Base-by-base conservation (phyloP, 2,329 filamentous ascomycete species). In the Neophaeococcomyces aloes region DNA sequence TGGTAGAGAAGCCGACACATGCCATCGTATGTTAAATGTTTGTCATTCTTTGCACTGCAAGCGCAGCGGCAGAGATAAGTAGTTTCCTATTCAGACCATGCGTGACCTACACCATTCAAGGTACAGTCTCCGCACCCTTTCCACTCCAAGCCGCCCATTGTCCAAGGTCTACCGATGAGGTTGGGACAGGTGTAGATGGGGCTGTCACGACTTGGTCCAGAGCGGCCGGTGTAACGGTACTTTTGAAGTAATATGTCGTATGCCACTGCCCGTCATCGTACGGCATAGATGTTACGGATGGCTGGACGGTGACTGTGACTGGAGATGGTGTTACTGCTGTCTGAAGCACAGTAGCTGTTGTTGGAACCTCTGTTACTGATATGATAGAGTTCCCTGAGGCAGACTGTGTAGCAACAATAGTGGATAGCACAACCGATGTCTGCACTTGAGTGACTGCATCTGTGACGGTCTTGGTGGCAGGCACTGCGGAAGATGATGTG, bases 211-310 rank as follows among this genome's bases (percentile, higher is more conserved):
- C 37, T 1, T 44, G 34, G 43, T 30, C 42, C 29, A 30, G 23
- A n/a, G 29, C 29, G 4, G 45, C 29, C 5, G 43, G 21, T 3
- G 21, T 11, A 11, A 39, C 36, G 14, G 43, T 38, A n/a, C 18
- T 44, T 5, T 44, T 51, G 27, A 48, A 49, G 45, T 51, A 55
- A 42, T 59, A 60, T 14, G 49, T 53, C 3, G 57, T 60, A 44
- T 59, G 57, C 57, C 57, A 60, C 47, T 51, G 50, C 23, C 57
- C 57, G 42, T 58, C 48, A 36, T 60, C 57, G 29, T 56, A 58
- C 14, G 49, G 45, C 15, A 32, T n/a, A 35, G 40, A 36, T 34
- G 43, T 49, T 19, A 50, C 47, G 7, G 50, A 49, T 13, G 51
- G 51, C 29, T 30, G 29, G 4, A 34, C 21, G 27, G 50, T 54